phyloP scores from a whole-genome alignment of 129 eudicot species.

The Ambrosia artemisiifolia region DNA sequence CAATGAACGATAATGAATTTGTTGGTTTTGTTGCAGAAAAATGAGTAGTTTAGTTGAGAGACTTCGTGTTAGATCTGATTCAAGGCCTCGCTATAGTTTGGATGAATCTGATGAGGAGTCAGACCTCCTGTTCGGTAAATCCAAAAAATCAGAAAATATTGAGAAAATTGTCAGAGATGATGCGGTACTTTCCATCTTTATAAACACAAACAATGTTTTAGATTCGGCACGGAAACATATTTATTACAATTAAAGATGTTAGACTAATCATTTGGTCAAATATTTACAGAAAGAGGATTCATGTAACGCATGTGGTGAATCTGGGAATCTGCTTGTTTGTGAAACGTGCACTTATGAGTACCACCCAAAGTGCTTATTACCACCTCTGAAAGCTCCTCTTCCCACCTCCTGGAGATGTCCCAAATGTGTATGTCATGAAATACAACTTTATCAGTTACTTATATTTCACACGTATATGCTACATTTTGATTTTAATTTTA shows the following conservation, averaged over 20 bases:
- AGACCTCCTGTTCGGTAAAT: conserved; percentile 43
- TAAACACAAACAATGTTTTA: background rate
- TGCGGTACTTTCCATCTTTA: conserved; percentile 42
- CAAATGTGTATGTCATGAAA: conserved; percentile 73
- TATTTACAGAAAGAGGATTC: conserved; percentile 66
- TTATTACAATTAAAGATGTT: background rate
- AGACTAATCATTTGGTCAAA: background rate
- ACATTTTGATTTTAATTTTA: background rate
- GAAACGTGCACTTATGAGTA: conserved; percentile 87
- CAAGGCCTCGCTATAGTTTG: conserved; percentile 67
- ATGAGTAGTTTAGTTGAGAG: conserved; percentile 98
- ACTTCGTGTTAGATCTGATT: conserved; percentile 91
- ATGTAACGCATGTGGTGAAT: conserved; percentile 76
- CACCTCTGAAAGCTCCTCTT: conserved; percentile 70
- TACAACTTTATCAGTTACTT: background rate
- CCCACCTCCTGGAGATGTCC: conserved; percentile 90
- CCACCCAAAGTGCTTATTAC: conserved; percentile 85
- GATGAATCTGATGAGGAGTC: conserved; percentile 90
- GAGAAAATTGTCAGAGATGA: conserved; percentile 78
- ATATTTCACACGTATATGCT: background rate
- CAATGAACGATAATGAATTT: background rate
- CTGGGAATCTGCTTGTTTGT: conserved; percentile 55
- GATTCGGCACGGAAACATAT: background rate
- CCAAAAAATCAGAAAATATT: conserved; percentile 34
- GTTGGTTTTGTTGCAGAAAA: conserved; percentile 36